Base-by-base conservation (phyloP, 345 rosid genomes). In the Sonneratia caseolaris region DNA sequence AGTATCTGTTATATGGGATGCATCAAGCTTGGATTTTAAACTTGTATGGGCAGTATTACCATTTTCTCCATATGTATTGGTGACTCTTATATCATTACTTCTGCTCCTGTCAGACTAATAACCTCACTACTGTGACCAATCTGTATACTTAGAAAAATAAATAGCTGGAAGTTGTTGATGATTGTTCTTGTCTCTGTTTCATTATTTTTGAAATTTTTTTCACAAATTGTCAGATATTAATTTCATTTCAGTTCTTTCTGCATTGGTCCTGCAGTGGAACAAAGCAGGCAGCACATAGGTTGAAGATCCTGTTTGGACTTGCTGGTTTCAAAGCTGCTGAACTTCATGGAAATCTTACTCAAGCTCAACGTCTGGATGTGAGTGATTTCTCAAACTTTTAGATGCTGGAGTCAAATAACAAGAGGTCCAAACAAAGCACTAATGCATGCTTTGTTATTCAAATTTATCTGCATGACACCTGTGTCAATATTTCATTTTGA, bases 341-440 rank as follows among this genome's bases (percentile, higher is more conserved):
- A 86, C 97, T 95, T 81, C 99, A 92, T 81, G 97, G 98, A 80
- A 91, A 95, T 82, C 98, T 92, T 72, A 95, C 99, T 24, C 99
- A 95, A 84, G 83, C 87, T 68, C 99, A 95, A 74, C 96, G 98
- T 38, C 93, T 95, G 78, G 97, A 90, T 81, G 99, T 95, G 79
- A 85, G 97, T 80, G 38, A 51, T 81, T 75, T 64, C 56, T 71
- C 59, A 18, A 9, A 57, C 16, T 21, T 53, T 53, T 53, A n/a
- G 32, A 57, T 57, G 3, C 13, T 57, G 64, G 35, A n/a, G 18
- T 62, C 1, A 27, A 62, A 62, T 62, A 35, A 62, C 37, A 27
- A 35, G 38, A 5, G 10, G 35, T n/a, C 35, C 32, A 5, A 57
- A 57, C n/a, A n/a, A n/a, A n/a, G n/a, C n/a, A n/a, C 64, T 57